Percentiles rank a stretch among this genome's conserved stretches.
Conservation (phyloP, 345 rosid species). For the Bruguiera parviflora region DNA sequence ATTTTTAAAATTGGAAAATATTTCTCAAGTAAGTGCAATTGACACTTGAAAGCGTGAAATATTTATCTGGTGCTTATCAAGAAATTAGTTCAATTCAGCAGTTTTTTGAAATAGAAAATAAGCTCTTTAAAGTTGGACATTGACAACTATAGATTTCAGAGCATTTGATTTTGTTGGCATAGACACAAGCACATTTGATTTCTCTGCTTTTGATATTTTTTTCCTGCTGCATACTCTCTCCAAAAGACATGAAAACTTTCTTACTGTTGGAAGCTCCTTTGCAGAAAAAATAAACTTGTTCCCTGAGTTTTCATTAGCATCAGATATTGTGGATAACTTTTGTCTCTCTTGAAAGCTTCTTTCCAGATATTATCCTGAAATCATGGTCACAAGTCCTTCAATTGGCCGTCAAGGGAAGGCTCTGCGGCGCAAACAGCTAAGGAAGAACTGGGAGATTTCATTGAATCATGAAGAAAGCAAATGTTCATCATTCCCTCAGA, state of each 20-base stretch:
- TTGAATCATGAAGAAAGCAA: conserved; percentile 12
- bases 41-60: background rate
- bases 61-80: background rate
- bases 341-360: conserved; percentile 57
- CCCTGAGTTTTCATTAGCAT: background rate
- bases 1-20: too few species aligned
- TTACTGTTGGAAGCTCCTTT: background rate
- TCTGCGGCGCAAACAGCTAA: conserved; percentile 66
- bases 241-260: background rate
- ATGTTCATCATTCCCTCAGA: conserved; percentile 9
- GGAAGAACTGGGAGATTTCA: conserved; percentile 38
- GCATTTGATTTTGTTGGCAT: background rate
- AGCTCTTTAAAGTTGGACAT: background rate
- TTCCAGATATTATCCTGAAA: conserved; percentile 63
- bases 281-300: background rate
- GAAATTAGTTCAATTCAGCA: background rate
- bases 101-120: background rate
- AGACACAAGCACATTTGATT: background rate
- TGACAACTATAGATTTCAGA: background rate
- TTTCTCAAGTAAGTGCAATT: background rate
- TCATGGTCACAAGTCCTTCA: conserved; percentile 56
- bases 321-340: background rate
- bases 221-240: background rate
- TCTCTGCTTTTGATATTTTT: background rate
- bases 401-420: conserved; percentile 97